A percentile compares a stretch with the other conserved stretches of the same genome.
phyloP scores from a whole-genome alignment of 2,329 filamentous ascomycete species.

The Xylariaceae sp. region DNA sequence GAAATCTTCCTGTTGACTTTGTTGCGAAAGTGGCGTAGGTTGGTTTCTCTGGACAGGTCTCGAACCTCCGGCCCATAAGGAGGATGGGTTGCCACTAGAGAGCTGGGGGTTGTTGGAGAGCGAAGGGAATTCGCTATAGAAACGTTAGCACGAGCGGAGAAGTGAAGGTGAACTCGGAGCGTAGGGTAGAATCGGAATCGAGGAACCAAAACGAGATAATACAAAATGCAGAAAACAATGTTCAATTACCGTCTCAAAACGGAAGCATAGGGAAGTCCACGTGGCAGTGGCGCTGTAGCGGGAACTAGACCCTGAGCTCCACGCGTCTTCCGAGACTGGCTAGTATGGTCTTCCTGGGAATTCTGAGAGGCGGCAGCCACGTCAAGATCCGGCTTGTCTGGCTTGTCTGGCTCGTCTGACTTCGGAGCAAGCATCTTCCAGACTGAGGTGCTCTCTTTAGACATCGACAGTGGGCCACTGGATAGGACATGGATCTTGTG shows the following conservation, averaged over 20 bases:
- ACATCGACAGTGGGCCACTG: constrained; percentile 15
- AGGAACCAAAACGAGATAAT: background rate
- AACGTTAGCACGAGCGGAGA: constrained; percentile 24
- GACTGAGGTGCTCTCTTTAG: too few species aligned
- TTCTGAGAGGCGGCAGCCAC: background rate
- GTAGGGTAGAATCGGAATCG: background rate
- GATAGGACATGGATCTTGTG: constrained; percentile 20
- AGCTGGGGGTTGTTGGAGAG: constrained; percentile 57
- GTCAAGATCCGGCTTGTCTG: background rate
- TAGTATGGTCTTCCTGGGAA: background rate
- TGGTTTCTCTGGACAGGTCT: constrained; percentile 49
- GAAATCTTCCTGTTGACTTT: constrained; percentile 45
- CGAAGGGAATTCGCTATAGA: constrained; percentile 58
- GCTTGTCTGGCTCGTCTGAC: too few species aligned
- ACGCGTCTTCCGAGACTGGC: background rate
- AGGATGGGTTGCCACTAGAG: constrained; percentile 43
- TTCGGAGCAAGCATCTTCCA: too few species aligned
- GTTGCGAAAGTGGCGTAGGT: constrained; percentile 48
- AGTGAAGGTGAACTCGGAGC: background rate
- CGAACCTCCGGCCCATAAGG: constrained; percentile 50
- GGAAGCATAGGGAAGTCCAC: constrained; percentile 24
- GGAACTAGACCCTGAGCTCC: constrained; percentile 1
- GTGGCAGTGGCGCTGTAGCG: background rate
- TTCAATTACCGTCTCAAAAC: constrained; percentile 29
- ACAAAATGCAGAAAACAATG: constrained; percentile 1